Evolutionary conservation across 2,329 filamentous ascomycete species (phyloP).

Genomic region (Talaromyces sp.): DNA sequence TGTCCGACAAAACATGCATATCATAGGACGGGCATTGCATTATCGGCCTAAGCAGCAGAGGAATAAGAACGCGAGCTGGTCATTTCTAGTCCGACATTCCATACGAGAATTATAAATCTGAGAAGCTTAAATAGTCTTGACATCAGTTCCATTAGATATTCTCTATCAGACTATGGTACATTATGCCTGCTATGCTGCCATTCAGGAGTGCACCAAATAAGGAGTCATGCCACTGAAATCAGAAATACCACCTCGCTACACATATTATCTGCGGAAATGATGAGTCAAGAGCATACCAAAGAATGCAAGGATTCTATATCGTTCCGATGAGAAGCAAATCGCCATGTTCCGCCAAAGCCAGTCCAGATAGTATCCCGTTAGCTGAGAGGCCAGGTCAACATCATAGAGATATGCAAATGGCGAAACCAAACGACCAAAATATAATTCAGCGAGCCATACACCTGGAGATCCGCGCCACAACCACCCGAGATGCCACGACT

Average conservation of each 20-base stretch:
- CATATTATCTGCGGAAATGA: background rate
- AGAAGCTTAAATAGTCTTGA: background rate
- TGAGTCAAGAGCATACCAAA: slow-evolving; percentile 14
- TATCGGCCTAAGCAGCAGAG: background rate
- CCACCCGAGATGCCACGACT: slow-evolving; percentile 10
- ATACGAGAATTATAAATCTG: background rate
- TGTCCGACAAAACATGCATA: background rate
- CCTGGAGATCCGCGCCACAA: slow-evolving; percentile 9
- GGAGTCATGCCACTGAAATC: background rate
- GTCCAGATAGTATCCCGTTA: slow-evolving; percentile 13
- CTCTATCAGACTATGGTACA: background rate
- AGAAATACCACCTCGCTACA: background rate
- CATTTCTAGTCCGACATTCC: background rate
- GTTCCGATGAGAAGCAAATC: slow-evolving; percentile 15
- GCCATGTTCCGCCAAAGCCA: slow-evolving; percentile 17
- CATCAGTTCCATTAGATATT: background rate
- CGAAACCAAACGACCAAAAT: slow-evolving; percentile 8
- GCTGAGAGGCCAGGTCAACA: background rate
- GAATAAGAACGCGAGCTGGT: background rate
- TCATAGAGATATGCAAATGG: slow-evolving; percentile 14
- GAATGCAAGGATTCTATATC: slow-evolving; percentile 7
- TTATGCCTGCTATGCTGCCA: background rate
- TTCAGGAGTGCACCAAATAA: background rate
- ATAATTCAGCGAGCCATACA: slow-evolving; percentile 14
- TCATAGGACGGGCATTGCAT: background rate